A percentile compares a stretch with the other conserved stretches of the same genome.
phyloP scores from a whole-genome alignment of 192 early-diverging fungal genomes.

The Mortierella alpina region DNA sequence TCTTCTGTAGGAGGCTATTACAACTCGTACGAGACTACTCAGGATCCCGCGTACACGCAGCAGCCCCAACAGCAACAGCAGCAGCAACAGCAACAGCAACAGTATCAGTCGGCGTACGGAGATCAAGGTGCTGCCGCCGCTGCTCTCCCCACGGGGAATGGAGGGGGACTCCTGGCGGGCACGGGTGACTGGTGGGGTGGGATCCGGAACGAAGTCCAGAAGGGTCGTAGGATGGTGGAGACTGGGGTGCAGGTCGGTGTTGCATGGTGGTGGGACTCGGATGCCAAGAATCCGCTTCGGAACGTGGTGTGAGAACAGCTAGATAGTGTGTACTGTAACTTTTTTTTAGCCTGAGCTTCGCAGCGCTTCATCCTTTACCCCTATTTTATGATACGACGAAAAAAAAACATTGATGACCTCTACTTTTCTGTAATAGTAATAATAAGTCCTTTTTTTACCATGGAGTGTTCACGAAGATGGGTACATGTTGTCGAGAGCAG shows the following conservation, averaged over 20 bases:
- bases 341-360: too few relatives aligned
- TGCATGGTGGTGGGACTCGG: constrained; percentile 50
- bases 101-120: constrained; percentile 4
- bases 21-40: constrained; percentile 8
- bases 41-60: not conserved
- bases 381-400: too few relatives aligned
- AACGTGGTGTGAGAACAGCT: constrained; percentile 27
- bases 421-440: too few relatives aligned
- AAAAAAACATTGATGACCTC: too few relatives aligned
- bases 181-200: constrained; percentile 37
- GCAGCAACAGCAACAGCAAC: constrained; percentile 26
- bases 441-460: too few relatives aligned
- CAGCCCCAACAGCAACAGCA: constrained; percentile 6
- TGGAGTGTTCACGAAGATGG: too few relatives aligned
- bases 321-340: not conserved
- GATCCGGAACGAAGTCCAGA: constrained; percentile 31
- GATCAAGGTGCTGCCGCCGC: not conserved
- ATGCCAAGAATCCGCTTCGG: constrained; percentile 30
- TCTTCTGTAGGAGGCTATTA: constrained; percentile 1
- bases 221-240: constrained; percentile 38
- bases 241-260: constrained; percentile 45
- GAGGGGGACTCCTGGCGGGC: not conserved
- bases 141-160: too few relatives aligned
- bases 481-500: too few relatives aligned
- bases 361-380: too few relatives aligned